Base-by-base conservation (phyloP, 2,329 filamentous ascomycete species). In the Ceratocystis alfenasii region DNA sequence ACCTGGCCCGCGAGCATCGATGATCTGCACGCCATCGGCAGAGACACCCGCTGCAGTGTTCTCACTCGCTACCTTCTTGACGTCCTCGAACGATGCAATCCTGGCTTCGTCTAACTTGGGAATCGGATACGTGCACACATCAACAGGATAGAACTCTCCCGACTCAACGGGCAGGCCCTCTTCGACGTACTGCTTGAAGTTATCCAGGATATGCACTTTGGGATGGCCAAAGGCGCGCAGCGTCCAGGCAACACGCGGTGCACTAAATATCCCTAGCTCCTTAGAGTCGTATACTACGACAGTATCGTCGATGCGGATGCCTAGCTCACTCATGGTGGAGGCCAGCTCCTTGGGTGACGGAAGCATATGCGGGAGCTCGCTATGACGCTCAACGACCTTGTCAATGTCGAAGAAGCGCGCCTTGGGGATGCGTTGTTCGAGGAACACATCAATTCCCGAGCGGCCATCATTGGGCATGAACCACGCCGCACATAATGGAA, bases 341-440 rank as follows among this genome's bases (percentile, higher is more conserved):
- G 90, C 89, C 73, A 99, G 97, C 63, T 84, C 81, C 72, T 89
- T 85, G 46, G 89, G 81, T 6, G 83, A 87, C 2, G 94, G 94
- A 2, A 99, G 84, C 94, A 99, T 99, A 75, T 99, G 94, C 6
- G 94, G 93, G 74, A 96, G 97, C 1, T 90, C 88, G 65, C 88
- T 95, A 71, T 85, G 84, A 70, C 86, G 86, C 76, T 99, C 92
- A 72, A 94, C 90, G 73, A 96, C 83, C 71, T 86, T 90, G 76
- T 99, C 94, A 65, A 99, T 82, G 75, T 99, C 92, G 75, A 99
- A 99, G 83, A 97, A 99, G 41, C 91, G 88, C 1, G 94, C 88
- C 72, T 87, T 86, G 25, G 92, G 93, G 69, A 99, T 94, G 71
- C 90, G 89, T 73, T 86, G 84, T 73, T 90, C 83, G 70, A 86